Evolutionary conservation across 768 basidiomycete species (phyloP), one percentile per base, ranked within the genome.

Genomic region (Lentinus tigrinus): DNA sequence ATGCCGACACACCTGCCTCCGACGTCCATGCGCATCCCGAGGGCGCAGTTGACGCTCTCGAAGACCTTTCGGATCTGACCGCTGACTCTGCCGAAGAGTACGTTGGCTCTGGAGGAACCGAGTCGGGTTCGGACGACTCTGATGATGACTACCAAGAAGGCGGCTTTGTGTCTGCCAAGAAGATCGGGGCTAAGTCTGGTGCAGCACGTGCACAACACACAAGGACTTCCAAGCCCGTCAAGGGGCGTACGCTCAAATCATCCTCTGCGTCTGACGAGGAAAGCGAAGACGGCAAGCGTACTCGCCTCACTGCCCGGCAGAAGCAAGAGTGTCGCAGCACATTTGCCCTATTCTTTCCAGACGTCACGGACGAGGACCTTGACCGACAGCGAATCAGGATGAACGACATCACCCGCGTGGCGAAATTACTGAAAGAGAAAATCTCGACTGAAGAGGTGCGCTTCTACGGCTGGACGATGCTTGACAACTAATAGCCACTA

Each of bases 291-390:
- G 47, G 31, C 26, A 7, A 19, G 19, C 19, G 8, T 14, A 7
- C 44, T 24, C 49, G 31, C 34, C 40, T 87, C 50, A 85, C 80
- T 10, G 65, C 74, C 10, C 76, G 81, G 9, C 88, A 91, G 68
- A 75, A 73, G 47, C 71, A 78, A 49, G 76, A 77, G 17, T 84
- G 83, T 56, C 75, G 84, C 17, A 75, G 78, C 34, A 77, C 88
- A 13, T 94, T 88, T 65, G 74, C 83, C 4, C 74, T 93, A 43
- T 93, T 94, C 74, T 93, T 94, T 69, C 85, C 88, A 28, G 75
- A 77, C 16, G 71, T 79, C 13, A 28, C 75, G 0, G 70, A 76
- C n/a, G 63, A 71, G 2, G 80, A 81, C 11, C 68, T 91, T 4
- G 70, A 76, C 13, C 65, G 67, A 21, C 81, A 85, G 64, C 79